Evolutionary conservation across 2,329 filamentous ascomycete genomes (phyloP).

Genomic region (Graphilbum ipis-grandicollis): DNA sequence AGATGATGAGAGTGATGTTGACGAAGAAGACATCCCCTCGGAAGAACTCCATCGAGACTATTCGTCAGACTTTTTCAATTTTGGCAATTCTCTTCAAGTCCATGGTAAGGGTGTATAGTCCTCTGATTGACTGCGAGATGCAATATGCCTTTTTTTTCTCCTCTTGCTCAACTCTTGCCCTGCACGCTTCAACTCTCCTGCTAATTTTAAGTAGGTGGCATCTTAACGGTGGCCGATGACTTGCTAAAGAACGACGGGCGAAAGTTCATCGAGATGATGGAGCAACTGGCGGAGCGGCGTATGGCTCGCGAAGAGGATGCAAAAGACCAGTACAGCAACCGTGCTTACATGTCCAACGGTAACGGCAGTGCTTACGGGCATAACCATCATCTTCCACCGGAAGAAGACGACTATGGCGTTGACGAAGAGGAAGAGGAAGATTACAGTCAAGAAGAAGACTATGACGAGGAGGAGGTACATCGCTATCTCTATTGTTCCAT

Average conservation of each 20-base stretch:
- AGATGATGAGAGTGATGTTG: slow-evolving; percentile 47
- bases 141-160: too few species aligned
- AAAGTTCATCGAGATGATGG: slow-evolving; percentile 99
- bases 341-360: slow-evolving; percentile 26
- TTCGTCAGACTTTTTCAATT: slow-evolving; percentile 83
- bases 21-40: slow-evolving; percentile 46
- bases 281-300: slow-evolving; percentile 88
- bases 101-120: slow-evolving; percentile 62
- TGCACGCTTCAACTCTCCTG: too few species aligned
- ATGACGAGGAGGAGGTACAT: slow-evolving; percentile 73
- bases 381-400: slow-evolving; percentile 51
- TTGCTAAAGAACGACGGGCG: slow-evolving; percentile 97
- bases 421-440: slow-evolving; percentile 40
- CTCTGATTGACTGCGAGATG: too few species aligned
- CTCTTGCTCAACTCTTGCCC: too few species aligned
- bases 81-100: slow-evolving; percentile 92
- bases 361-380: slow-evolving; percentile 48
- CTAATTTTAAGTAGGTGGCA: slow-evolving; percentile 49
- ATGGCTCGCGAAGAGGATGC: slow-evolving; percentile 95
- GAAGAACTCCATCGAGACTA: slow-evolving; percentile 41
- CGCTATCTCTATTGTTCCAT: too few species aligned
- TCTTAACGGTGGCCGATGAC: slow-evolving; percentile 96
- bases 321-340: slow-evolving; percentile 44
- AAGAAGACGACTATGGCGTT: slow-evolving; percentile 30
- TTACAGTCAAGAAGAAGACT: slow-evolving; percentile 47